Evolutionary conservation across 768 basidiomycete genomes (phyloP), one percentile per base, ranked within the genome.

Genomic region (Suillus americanus): DNA sequence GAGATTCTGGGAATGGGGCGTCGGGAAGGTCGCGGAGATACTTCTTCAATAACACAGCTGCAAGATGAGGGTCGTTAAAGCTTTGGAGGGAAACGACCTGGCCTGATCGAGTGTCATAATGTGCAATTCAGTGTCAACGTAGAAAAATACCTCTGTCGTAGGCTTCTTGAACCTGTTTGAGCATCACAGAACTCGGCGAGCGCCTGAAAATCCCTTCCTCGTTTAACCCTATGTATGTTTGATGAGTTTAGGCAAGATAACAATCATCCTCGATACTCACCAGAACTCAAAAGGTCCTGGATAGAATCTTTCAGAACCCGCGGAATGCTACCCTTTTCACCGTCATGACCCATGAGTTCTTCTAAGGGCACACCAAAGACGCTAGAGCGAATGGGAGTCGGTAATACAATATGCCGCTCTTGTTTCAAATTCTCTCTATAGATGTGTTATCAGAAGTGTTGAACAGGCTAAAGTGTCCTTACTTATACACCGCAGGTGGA

Each of bases 41-140:
- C 72, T 92, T 94, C 79, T 95, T 95, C 62, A 95, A 77, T 41
- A 95, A 80, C 1, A 95, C 94, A 10, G 94, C 92, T 3, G 92
- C 91, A 1, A 95, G 82, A 74, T 92, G 83, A 7, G 91, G 89
- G 69, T 94, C 92, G 0, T 81, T 83, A 70, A 91, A 94, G 2
- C 82, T 88, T n/a, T 85, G 79, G 50, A 95, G 77, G 1, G 90
- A 91, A 12, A 95, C 89, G 1, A 94, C 87, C 66, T 93, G 86
- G 14, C 91, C 90, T 91, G 62, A 5, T 59, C 43, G 7, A 59
- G 66, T 41, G 30, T 35, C 62, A 66, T 48, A 62, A 62, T 48
- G 64, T 48, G 64, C 61, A 48, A 1, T 57, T 9, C 50, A 18
- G 3, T 14, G 12, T 56, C 28, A 9, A 43, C 3, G 64, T 20